Evolutionary conservation across 495 filamentous ascomycete genomes (phyloP).

Genomic region (Xylaria curta): DNA sequence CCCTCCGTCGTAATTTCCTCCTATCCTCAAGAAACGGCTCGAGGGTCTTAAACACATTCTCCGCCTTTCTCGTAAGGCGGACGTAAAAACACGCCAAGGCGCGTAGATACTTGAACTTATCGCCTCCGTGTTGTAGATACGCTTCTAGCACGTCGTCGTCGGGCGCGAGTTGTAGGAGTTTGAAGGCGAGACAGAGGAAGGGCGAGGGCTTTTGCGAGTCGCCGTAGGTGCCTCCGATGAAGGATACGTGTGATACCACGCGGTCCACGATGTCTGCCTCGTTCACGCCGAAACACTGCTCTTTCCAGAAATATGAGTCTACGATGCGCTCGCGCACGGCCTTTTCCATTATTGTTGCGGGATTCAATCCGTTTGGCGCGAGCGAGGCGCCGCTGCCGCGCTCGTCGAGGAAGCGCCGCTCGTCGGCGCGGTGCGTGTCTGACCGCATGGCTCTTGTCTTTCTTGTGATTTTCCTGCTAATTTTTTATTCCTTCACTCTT

Average conservation of each 20-base stretch:
- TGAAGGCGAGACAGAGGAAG: slow-evolving; percentile 94
- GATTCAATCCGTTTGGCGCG: slow-evolving; percentile 77
- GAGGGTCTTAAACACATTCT: slow-evolving; percentile 77
- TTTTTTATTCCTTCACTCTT: neutral
- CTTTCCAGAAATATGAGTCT: slow-evolving; percentile 96
- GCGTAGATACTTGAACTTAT: slow-evolving; percentile 88
- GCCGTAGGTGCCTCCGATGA: slow-evolving; percentile 86
- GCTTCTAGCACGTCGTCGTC: slow-evolving; percentile 77
- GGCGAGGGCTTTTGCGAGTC: slow-evolving; percentile 81
- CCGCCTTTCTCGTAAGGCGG: slow-evolving; percentile 82
- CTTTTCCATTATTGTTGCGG: slow-evolving; percentile 88
- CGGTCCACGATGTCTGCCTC: slow-evolving; percentile 86
- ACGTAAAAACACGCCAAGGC: slow-evolving; percentile 91
- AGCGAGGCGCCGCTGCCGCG: slow-evolving; percentile 62
- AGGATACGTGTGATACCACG: slow-evolving; percentile 77
- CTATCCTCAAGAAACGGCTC: slow-evolving; percentile 86
- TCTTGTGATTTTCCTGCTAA: neutral
- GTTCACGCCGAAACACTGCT: slow-evolving; percentile 96
- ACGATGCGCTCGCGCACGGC: slow-evolving; percentile 93
- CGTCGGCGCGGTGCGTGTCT: slow-evolving; percentile 70
- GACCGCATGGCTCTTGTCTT: slow-evolving; percentile 14
- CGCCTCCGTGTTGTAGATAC: slow-evolving; percentile 74
- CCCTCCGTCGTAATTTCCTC: slow-evolving; percentile 79
- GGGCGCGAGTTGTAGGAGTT: slow-evolving; percentile 88
- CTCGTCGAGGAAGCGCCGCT: slow-evolving; percentile 77